Evolutionary conservation across 163 green algal genomes (phyloP).

Genomic region (Coccomyxa subellipsoidea): DNA sequence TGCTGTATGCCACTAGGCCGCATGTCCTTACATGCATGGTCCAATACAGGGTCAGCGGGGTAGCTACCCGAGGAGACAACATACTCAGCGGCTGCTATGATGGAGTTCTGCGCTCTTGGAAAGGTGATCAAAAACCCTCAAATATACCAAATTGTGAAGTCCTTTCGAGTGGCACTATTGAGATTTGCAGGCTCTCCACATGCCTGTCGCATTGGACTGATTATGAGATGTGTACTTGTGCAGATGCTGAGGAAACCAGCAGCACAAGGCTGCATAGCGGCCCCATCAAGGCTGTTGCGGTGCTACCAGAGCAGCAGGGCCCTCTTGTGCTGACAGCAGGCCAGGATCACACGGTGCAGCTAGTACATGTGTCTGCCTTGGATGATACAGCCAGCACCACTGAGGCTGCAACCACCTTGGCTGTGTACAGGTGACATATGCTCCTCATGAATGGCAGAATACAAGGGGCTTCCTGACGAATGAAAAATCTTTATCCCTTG

Average conservation of each 20-base stretch:
- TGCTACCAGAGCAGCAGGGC: slow-evolving; percentile 14
- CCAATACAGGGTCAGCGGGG: slow-evolving; percentile 58
- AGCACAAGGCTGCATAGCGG: slow-evolving; percentile 44
- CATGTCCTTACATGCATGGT: no score
- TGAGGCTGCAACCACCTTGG: background rate
- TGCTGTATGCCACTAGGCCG: no score
- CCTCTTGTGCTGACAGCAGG: slow-evolving; percentile 59
- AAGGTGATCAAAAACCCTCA: no score
- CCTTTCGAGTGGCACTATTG: no score
- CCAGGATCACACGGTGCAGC: slow-evolving; percentile 51
- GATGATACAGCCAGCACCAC: background rate
- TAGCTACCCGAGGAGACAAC: slow-evolving; percentile 23
- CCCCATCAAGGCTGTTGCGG: slow-evolving; percentile 43
- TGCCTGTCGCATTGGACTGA: no score
- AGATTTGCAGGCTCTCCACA: no score
- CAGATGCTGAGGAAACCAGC: slow-evolving; percentile 12
- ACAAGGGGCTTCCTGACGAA: no score
- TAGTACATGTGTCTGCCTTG: slow-evolving; percentile 44
- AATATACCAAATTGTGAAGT: no score
- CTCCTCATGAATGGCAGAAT: no score
- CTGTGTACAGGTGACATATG: slow-evolving; percentile 38
- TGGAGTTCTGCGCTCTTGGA: slow-evolving; percentile 63
- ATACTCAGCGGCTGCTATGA: slow-evolving; percentile 62
- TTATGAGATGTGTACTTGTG: no score
- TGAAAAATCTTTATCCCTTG: no score